Evolutionary conservation across 306 rosid species (phyloP), one percentile per base, ranked within the genome.

Genomic region (Macrotyloma uniflorum): DNA sequence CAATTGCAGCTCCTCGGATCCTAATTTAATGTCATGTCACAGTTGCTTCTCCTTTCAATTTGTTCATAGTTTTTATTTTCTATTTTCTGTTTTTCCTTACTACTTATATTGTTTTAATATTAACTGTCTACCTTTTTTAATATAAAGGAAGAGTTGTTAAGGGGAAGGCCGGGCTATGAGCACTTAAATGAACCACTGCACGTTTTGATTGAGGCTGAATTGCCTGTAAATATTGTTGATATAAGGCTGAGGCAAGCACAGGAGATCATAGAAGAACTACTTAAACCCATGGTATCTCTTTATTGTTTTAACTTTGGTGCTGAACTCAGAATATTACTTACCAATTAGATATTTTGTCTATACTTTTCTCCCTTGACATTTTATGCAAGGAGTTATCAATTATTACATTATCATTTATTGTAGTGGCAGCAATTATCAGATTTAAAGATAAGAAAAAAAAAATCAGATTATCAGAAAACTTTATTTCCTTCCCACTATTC

Each of bases 161-260:
- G 96, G 85, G 98, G 98, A 80, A 90, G 91, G 74, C 92, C 93
- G 0, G 98, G 98, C 33, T 95, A 91, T 81, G 98, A 95, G 84
- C 98, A 95, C 86, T 84, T 95, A 84, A 95, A 91, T 72, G 98
- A 92, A 64, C 98, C 97, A 0, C 84, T 95, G 72, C 98, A 95
- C 78, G 83, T 95, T 72, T 85, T 95, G 81, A 87, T 95, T 61
- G 98, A 95, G 70, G 98, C 97, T 70, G 98, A 92, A 77, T 84
- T 95, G 67, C 98, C 98, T 53, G 90, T 84, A 74, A 90, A 87
- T 73, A 75, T 92, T 51, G 83, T 91, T 80, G 98, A 91, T 38
- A 42, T 87, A 42, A 93, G 92, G 88, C 74, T 95, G 85, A 85
- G 91, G 85, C 98, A 89, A 80, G 98, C 98, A 15, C 96, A 85